Base-by-base conservation (phyloP, 163 green algal species). In the Scenedesmus sp. region DNA sequence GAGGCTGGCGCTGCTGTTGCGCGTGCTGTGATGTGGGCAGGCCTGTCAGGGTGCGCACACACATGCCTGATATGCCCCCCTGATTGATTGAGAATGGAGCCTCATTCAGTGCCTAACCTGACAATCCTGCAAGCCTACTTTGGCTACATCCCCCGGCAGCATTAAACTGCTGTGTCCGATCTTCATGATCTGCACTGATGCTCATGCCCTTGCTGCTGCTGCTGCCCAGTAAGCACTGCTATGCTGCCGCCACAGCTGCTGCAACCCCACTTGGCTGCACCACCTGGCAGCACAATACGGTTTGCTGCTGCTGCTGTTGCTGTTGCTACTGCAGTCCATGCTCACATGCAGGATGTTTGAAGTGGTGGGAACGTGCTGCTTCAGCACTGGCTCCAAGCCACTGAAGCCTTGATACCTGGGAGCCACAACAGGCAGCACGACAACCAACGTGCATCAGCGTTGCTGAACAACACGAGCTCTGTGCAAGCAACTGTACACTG, bases 321-420 rank as follows among this genome's bases (percentile, higher is more conserved):
- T 56, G 9, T 10, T 26, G 15, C 20, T 9, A 16, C 15, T 13
- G 67, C 18, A n/a, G 20, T 79, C 1, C 13, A 15, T 3, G 8
- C 91, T 23, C 55, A 94, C 94, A 84, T 96, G 94, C 46, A 96
- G 73, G 2, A 96, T 82, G 16, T 10, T 70, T 9, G 88, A 52
- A 56, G 91, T 77, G 8, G 54, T 16, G 0, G 89, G 79, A 20
- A 94, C 60, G 23, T 94, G 73, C 26, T 89, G 70, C 3, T 76
- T 62, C 8, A 96, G 83, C 8, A 96, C 74, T 8, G 74, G 26
- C 57, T 92, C 74, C 10, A 96, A 89, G 1, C 90, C 92, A 0
- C 7, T 20, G 77, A 88, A 94, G 9, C 91, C 89, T 59, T 95
- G 84, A 74, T 94, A 95, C 70, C 67, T 84, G 23, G 23, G 70